Base-by-base conservation (phyloP, 345 rosid genomes). In the Linum trigynum region DNA sequence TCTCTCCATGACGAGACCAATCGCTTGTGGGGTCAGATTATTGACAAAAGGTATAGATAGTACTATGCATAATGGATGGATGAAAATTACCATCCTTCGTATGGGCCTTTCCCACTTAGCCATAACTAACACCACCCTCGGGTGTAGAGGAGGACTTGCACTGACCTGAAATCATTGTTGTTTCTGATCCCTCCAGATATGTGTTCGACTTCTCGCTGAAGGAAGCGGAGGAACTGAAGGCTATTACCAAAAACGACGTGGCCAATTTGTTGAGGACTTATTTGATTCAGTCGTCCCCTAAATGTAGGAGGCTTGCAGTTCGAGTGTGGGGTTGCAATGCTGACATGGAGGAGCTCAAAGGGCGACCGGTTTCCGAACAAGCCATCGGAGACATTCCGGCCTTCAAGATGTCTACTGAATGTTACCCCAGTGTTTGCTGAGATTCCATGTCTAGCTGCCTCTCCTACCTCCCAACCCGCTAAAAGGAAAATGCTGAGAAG, bases 261-360 rank as follows among this genome's bases (percentile, higher is more conserved):
- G 65, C 88, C 5, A 68, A 69, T 12, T 90, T 90, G 97, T 90
- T 76, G 67, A 84, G 67, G 71, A 83, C 67, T 7, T 94, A 94
- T 77, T 75, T 94, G 74, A 74, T 67, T 12, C 85, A 74, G 67
- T 69, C 89, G 5, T 94, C 99, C 6, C 84, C 87, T 0, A 81
- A 85, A 64, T 82, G 91, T 17, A 79, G 99, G 75, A 85, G 95
- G 76, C 84, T 94, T 67, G 84, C 80, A 5, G 77, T 94, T 64
- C 83, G 89, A 59, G 85, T 94, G 9, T 94, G 99, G 99, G 97
- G 99, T 69, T 90, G 97, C 86, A 81, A 94, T 69, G 66, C 84
- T 0, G 71, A 77, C 72, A 15, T 72, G 65, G 80, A 84, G 57
- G 95, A 83, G 57, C 67, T 68, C 16, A 74, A 78, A 66, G 71